Evolutionary conservation across 768 basidiomycete species (phyloP).

Genomic region (Hygrocybe coccinea): DNA sequence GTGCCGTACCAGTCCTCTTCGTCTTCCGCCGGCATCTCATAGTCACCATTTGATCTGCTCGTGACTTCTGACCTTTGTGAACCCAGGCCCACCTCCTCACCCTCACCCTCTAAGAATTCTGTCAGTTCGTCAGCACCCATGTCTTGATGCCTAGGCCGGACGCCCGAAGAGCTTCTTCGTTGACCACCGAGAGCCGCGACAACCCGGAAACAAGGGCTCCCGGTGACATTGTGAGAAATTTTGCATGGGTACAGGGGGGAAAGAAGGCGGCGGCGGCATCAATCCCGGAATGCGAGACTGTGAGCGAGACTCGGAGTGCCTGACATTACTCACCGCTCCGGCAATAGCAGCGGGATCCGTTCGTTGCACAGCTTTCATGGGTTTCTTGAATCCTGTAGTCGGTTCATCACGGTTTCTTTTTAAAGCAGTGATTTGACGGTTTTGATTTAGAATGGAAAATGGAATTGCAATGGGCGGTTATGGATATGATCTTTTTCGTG

Average conservation of each 20-base stretch:
- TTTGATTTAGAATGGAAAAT: slow-evolving; percentile 22
- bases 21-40: slow-evolving; percentile 16
- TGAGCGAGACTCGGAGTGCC: slow-evolving; percentile 5
- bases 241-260: slow-evolving; percentile 30
- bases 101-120: slow-evolving; percentile 25
- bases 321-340: slow-evolving; percentile 12
- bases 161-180: slow-evolving; percentile 47
- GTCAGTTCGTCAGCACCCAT: slow-evolving; percentile 59
- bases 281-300: slow-evolving; percentile 28
- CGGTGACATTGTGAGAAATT: slow-evolving; percentile 16
- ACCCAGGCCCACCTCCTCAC: slow-evolving; percentile 25
- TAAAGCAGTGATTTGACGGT: background rate
- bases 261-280: slow-evolving; percentile 37
- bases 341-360: slow-evolving; percentile 23
- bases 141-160: slow-evolving; percentile 63
- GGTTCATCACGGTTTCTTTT: slow-evolving; percentile 44
- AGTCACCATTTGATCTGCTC: slow-evolving; percentile 12
- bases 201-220: slow-evolving; percentile 42
- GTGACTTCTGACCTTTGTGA: slow-evolving; percentile 4
- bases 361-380: slow-evolving; percentile 48
- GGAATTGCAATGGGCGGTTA: too few species aligned
- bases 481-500: slow-evolving; percentile 41
- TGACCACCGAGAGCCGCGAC: slow-evolving; percentile 55
- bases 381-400: slow-evolving; percentile 33
- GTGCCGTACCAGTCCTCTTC: background rate